Conservation (phyloP, 169 alveolate species). For the Perkinsus olseni region DNA sequence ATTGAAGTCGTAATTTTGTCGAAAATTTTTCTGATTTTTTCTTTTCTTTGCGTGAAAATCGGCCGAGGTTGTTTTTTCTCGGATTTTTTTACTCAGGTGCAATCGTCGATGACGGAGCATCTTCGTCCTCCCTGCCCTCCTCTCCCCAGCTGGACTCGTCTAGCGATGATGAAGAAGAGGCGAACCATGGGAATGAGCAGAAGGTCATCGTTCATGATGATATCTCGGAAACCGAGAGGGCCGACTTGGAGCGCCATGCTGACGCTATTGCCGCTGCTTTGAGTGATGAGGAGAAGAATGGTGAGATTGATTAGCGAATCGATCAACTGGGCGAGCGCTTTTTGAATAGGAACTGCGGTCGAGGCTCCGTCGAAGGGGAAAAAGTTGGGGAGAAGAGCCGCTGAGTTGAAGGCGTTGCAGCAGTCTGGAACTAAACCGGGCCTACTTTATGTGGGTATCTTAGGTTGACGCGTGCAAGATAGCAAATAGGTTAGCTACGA, state of each 20-base stretch:
- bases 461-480: neutral
- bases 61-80: no score
- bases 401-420: neutral
- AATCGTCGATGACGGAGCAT: neutral
- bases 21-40: no score
- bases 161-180: neutral
- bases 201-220: neutral
- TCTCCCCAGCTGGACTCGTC: neutral
- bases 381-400: neutral
- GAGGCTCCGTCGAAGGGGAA: neutral
- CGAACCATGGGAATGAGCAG: neutral
- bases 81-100: neutral
- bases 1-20: no score
- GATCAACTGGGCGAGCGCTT: neutral
- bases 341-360: neutral
- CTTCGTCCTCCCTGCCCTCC: neutral
- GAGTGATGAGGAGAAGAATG: neutral
- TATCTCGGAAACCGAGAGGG: neutral
- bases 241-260: neutral
- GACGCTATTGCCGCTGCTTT: neutral
- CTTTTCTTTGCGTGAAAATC: no score
- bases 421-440: neutral
- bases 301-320: neutral
- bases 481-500: neutral
- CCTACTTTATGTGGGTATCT: neutral